phyloP scores from a whole-genome alignment of 768 basidiomycete genomes.

The Russula griseocarnosa region DNA sequence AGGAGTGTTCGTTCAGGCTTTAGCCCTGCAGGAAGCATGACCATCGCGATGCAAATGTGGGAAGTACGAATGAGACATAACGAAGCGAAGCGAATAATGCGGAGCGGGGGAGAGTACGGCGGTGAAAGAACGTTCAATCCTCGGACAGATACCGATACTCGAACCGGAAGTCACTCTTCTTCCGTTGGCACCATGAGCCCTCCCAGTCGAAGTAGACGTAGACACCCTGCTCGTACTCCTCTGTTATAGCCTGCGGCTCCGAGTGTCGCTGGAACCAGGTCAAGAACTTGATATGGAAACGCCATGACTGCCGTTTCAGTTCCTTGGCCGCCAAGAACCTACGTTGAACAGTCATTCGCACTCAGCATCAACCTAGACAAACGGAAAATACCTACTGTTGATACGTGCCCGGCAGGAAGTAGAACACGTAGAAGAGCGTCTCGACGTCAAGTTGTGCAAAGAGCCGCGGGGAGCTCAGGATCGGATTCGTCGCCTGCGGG shows the following conservation, averaged over 20 bases:
- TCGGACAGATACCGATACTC: constrained; percentile 94
- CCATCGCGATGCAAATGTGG: constrained; percentile 10
- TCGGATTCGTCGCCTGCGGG: constrained; percentile 79
- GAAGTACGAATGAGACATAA: not conserved
- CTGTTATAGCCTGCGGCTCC: constrained; percentile 97
- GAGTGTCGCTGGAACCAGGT: constrained; percentile 99
- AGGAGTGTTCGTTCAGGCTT: constrained; percentile 7
- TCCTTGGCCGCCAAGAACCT: constrained; percentile 96
- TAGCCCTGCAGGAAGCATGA: not conserved
- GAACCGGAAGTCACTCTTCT: constrained; percentile 97
- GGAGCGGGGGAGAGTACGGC: not conserved
- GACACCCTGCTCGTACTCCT: constrained; percentile 98
- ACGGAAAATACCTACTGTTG: constrained; percentile 67
- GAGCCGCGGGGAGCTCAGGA: constrained; percentile 76
- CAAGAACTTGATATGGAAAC: constrained; percentile 98
- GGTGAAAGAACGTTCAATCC: constrained; percentile 46
- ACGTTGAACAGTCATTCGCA: not conserved
- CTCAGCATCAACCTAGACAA: not conserved
- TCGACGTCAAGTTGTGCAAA: constrained; percentile 93
- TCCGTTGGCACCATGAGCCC: constrained; percentile 96
- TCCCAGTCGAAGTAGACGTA: constrained; percentile 99
- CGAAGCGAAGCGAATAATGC: not conserved
- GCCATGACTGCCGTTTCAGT: constrained; percentile 95
- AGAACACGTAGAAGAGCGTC: constrained; percentile 98
- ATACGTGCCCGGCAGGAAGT: constrained; percentile 95